Evolutionary conservation across 1,284 basidiomycete species (phyloP), one percentile per base, ranked within the genome.

Genomic region (Marasmius sp.): DNA sequence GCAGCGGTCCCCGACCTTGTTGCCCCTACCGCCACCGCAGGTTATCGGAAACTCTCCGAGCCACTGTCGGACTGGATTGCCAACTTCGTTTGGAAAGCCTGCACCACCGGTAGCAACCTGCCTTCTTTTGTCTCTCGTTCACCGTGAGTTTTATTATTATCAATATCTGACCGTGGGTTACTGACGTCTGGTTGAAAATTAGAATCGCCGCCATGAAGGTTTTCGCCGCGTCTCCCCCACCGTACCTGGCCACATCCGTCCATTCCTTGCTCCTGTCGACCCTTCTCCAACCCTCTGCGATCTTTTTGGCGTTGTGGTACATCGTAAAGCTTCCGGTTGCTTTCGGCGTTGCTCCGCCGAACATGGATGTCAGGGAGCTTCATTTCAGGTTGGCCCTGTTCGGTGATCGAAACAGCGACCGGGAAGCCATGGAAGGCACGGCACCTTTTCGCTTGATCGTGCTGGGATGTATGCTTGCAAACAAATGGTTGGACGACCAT

Each of bases 401-500:
- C 22, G 84, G 82, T 60, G 84, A 84, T 64, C 73, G 73, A 14
- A 75, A 75, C 37, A 74, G 72, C n/a, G 83, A 86, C 52, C 77
- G 81, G 59, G 85, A 85, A 58, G 75, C 79, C 2, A 75, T 77
- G 58, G 86, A 89, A 70, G 77, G 78, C 9, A 80, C 78, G 63
- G 86, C 85, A 1, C 85, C 87, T 11, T 92, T 92, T 72, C 84
- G 88, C 57, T 75, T 93, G 48, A 81, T 94, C 63, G 82, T 93
- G 18, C 79, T 95, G n/a, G 93, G 93, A 37, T 90, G 91, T 65
- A 92, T 94, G 86, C 79, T 95, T 45, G 90, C 93, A 22, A 95
- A 95, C 75, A 95, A 95, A 77, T 95, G 93, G 93, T 72, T 95
- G 66, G 93, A 95, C 70, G 93, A 95, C 70, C 93, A 95, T 70